Evolutionary conservation across 176 grass and related monocot species (phyloP).

Genomic region (Areca catechu): DNA sequence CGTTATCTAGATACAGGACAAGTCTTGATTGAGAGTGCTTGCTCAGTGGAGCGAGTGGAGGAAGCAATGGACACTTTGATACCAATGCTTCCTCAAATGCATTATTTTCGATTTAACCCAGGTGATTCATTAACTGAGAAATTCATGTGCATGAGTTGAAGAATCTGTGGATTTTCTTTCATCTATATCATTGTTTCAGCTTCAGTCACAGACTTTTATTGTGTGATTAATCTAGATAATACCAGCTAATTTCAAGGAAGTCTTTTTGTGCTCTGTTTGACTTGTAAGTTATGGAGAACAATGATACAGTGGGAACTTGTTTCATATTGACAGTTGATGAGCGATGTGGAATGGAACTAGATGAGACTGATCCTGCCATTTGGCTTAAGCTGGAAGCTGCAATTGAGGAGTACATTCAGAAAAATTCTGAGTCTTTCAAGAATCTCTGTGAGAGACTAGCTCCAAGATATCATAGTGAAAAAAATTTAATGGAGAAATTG

Average conservation of each 20-base stretch:
- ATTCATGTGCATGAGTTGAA: neutral
- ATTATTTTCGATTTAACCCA: slow-evolving; percentile 99
- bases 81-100: slow-evolving; percentile 93
- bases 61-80: slow-evolving; percentile 88
- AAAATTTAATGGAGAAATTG: slow-evolving; percentile 44
- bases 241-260: too few relatives aligned
- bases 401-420: slow-evolving; percentile 92
- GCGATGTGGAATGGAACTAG: slow-evolving; percentile 91
- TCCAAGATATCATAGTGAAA: slow-evolving; percentile 64
- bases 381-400: slow-evolving; percentile 94
- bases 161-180: too few relatives aligned
- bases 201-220: too few relatives aligned
- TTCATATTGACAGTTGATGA: slow-evolving; percentile 67
- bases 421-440: slow-evolving; percentile 63
- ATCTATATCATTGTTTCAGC: too few relatives aligned
- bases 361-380: slow-evolving; percentile 83
- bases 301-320: too few relatives aligned
- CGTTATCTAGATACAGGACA: slow-evolving; percentile 96
- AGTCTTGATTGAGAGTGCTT: slow-evolving; percentile 95
- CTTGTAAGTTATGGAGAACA: too few relatives aligned
- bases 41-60: slow-evolving; percentile 93
- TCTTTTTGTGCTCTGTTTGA: too few relatives aligned
- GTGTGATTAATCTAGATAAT: too few relatives aligned
- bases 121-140: slow-evolving; percentile 34
- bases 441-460: slow-evolving; percentile 75